Base-by-base conservation (phyloP, 2,329 filamentous ascomycete genomes). In the Chrysosporium keratinophilum region DNA sequence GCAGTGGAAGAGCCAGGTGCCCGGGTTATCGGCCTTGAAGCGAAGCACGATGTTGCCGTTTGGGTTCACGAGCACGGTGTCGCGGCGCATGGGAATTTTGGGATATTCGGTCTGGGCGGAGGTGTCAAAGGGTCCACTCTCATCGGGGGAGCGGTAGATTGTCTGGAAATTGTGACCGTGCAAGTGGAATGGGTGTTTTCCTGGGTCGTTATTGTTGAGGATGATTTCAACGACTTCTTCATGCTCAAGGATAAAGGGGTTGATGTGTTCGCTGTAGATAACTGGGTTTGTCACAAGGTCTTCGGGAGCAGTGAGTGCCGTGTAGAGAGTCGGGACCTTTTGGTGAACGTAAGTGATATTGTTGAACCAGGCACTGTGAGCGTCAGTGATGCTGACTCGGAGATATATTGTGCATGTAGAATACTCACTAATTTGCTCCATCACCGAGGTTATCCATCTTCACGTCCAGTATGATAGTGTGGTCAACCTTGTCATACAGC, bases 381-480 rank as follows among this genome's bases (percentile, higher is more conserved):
- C 14, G 34, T 52, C 1, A 52, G 49, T 17, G 20, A 43, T 23
- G 50, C n/a, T 15, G 15, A 9, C 37, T 23, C 11, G 14, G n/a
- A 33, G 15, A 3, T 42, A 5, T 17, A 35, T 9, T 12, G 17
- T 31, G n/a, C n/a, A 17, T 37, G 35, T n/a, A 33, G n/a, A 23
- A 1, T 5, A 48, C 56, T 57, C 49, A 57, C 56, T 57, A 57
- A 31, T 57, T 57, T 44, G 56, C 52, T 14, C 52, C 52, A 34
- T 57, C 56, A 1, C 56, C 56, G 39, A 55, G 49, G 33, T 57
- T 57, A 63, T 83, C 78, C 84, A 88, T 88, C 58, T 74, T 74
- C 7, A 86, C 43, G 34, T 57, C 52, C 33, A 57, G 41, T 10
- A 48, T 55, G 12, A 55, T 48, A 2, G 47, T 42, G 31, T 57